Conservation (phyloP, 371 early-diverging fungal species). For the Sporodiniella umbellata region DNA sequence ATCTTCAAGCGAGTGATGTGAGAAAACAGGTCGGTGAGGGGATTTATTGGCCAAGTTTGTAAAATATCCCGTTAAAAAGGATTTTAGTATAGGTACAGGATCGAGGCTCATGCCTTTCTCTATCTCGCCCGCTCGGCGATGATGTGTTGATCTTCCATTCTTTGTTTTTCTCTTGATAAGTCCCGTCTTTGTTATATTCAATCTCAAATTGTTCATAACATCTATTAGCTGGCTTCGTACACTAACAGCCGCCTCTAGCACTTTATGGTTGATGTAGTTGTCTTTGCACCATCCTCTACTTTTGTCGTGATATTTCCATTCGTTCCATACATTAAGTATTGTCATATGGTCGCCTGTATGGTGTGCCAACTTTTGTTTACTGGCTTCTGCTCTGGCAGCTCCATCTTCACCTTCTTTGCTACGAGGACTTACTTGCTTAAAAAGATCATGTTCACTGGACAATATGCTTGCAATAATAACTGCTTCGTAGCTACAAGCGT, state of each 20-base stretch:
- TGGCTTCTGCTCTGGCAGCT: slow-evolving; percentile 74
- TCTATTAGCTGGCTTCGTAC: slow-evolving; percentile 88
- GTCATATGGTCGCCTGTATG: slow-evolving; percentile 90
- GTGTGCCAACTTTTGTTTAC: slow-evolving; percentile 63
- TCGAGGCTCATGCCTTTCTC: slow-evolving; percentile 26
- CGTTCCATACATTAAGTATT: slow-evolving; percentile 82
- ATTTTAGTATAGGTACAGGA: slow-evolving; percentile 57
- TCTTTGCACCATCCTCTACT: slow-evolving; percentile 85
- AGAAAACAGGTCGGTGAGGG: slow-evolving; percentile 62
- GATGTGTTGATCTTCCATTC: slow-evolving; percentile 12
- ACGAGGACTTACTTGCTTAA: slow-evolving; percentile 53
- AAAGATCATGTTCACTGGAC: slow-evolving; percentile 85
- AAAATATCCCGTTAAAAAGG: slow-evolving; percentile 74
- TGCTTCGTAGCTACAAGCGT: slow-evolving; percentile 42
- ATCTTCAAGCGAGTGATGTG: slow-evolving; percentile 63
- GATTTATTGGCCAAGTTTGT: slow-evolving; percentile 76
- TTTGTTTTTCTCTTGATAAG: slow-evolving; percentile 13
- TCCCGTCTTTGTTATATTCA: slow-evolving; percentile 47
- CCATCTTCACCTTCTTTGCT: slow-evolving; percentile 66
- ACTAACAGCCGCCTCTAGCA: slow-evolving; percentile 80
- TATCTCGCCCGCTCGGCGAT: slow-evolving; percentile 18
- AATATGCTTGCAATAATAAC: slow-evolving; percentile 69
- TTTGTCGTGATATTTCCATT: slow-evolving; percentile 80
- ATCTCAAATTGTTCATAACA: slow-evolving; percentile 80
- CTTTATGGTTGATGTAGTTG: slow-evolving; percentile 83